phyloP scores from a whole-genome alignment of 2,329 filamentous ascomycete genomes.

The Helotiales sp. region DNA sequence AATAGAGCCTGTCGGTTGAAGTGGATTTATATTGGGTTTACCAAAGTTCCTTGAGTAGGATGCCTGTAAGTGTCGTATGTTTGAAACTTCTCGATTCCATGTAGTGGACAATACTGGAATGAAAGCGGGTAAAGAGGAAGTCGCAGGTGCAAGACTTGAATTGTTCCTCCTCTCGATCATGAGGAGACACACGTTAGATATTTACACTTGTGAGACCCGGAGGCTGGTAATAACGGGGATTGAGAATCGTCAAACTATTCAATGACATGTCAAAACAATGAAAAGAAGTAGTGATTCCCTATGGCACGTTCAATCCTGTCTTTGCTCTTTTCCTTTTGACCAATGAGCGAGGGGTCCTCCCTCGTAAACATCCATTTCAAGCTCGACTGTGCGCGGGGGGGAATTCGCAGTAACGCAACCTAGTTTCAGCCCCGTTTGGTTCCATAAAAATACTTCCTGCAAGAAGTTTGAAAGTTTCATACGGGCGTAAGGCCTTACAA shows the following conservation, averaged over 20 bases:
- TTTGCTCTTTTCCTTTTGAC: no score
- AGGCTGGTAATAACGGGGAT: no score
- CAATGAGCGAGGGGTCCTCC: no score
- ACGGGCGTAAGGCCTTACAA: not conserved
- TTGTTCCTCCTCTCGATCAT: not conserved
- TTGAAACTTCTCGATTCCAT: not conserved
- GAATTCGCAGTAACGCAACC: not conserved
- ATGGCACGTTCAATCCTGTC: no score
- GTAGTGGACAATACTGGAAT: not conserved
- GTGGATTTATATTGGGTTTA: not conserved
- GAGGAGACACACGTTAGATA: no score
- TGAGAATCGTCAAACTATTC: no score
- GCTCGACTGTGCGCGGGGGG: not conserved
- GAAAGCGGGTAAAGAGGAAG: not conserved
- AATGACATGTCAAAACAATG: no score
- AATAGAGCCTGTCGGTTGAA: not conserved
- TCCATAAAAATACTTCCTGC: not conserved
- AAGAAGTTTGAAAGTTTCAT: not conserved
- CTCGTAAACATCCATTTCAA: not conserved
- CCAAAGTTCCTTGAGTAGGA: not conserved
- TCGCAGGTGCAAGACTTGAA: not conserved
- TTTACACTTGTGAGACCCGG: no score
- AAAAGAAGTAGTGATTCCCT: no score
- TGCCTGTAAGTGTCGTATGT: no score
- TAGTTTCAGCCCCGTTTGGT: not conserved